These are phyloP conservation scores for Lactarius deliciosus DNA, from an alignment of 768 basidiomycete genomes.

Conservation along the genomic window DNA sequence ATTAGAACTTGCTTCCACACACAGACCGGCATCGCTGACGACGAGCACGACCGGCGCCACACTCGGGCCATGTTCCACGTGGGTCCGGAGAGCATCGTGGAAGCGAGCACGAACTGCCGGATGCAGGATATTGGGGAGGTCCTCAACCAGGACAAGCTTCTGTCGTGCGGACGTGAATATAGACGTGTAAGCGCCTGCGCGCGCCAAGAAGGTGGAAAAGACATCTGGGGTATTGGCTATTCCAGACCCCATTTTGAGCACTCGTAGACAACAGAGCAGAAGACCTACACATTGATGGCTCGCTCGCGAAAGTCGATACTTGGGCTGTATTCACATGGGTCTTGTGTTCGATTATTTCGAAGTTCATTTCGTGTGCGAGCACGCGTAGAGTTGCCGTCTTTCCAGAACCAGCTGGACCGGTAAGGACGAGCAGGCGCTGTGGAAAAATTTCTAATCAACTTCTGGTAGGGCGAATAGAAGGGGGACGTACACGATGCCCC, in stretches of 20 bases:
- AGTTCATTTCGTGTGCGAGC: slow-evolving; percentile 67
- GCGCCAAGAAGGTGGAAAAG: slow-evolving; percentile 72
- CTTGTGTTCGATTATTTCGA: slow-evolving; percentile 74
- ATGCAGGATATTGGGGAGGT: slow-evolving; percentile 89
- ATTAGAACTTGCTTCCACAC: slow-evolving; percentile 58
- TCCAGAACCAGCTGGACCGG: slow-evolving; percentile 86
- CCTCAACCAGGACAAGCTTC: slow-evolving; percentile 75
- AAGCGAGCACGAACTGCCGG: slow-evolving; percentile 64
- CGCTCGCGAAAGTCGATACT: slow-evolving; percentile 44
- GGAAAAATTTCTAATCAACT: not conserved
- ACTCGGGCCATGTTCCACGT: slow-evolving; percentile 43
- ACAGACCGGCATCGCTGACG: slow-evolving; percentile 76
- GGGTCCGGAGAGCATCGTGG: slow-evolving; percentile 62
- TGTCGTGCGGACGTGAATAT: slow-evolving; percentile 41
- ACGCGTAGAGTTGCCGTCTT: slow-evolving; percentile 87
- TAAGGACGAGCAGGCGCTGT: slow-evolving; percentile 80
- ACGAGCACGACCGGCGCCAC: slow-evolving; percentile 74
- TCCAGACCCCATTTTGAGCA: not conserved
- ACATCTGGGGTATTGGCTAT: slow-evolving; percentile 43
- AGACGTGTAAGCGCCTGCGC: slow-evolving; percentile 59
- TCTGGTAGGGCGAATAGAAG: not conserved
- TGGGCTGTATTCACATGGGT: slow-evolving; percentile 54
- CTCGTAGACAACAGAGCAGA: not conserved
- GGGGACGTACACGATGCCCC: slow-evolving; percentile 67
- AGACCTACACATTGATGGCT: slow-evolving; percentile 17